These are phyloP conservation scores for Coniochaeta sp. DNA, from an alignment of 2,329 filamentous ascomycete species.

Conservation along the genomic window DNA sequence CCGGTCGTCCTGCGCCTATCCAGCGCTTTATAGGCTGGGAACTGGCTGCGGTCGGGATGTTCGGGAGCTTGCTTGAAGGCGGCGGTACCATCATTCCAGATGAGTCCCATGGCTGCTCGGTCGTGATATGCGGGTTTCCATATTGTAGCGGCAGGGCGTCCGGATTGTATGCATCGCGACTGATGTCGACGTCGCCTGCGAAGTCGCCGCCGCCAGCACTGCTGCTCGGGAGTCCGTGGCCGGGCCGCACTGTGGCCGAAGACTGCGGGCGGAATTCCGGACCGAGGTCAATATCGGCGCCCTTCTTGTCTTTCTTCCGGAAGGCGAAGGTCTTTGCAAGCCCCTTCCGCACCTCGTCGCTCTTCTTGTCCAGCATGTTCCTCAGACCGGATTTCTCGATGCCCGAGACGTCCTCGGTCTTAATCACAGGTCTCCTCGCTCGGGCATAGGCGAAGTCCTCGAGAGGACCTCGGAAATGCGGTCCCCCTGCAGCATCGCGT, in stretches of 20 bases:
- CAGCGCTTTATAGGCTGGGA: conserved; percentile 43
- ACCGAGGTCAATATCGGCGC: conserved; percentile 13
- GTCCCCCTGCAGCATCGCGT: conserved; percentile 17
- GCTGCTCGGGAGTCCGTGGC: conserved; percentile 6
- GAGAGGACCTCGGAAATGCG: conserved; percentile 22
- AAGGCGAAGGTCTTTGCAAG: conserved; percentile 48
- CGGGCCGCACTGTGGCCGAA: conserved; percentile 27
- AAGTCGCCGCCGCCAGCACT: conserved; percentile 10
- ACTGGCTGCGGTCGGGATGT: conserved; percentile 26
- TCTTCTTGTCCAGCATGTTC: conserved; percentile 46
- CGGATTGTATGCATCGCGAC: conserved; percentile 10
- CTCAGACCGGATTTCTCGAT: conserved; percentile 50
- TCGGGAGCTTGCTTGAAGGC: conserved; percentile 34
- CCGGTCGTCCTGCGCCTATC: conserved; percentile 41
- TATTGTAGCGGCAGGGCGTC: neutral
- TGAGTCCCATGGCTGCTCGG: conserved; percentile 17
- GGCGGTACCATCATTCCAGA: conserved; percentile 25
- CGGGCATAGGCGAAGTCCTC: conserved; percentile 38
- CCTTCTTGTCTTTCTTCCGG: conserved; percentile 35
- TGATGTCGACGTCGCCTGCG: conserved; percentile 14
- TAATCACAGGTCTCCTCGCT: conserved; percentile 33
- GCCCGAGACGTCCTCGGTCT: conserved; percentile 42
- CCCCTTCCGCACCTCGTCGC: conserved; percentile 45
- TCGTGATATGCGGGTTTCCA: neutral
- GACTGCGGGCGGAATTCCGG: conserved; percentile 26